Evolutionary conservation across 2,329 filamentous ascomycete genomes (phyloP).

Genomic region (Epichloe baconii): DNA sequence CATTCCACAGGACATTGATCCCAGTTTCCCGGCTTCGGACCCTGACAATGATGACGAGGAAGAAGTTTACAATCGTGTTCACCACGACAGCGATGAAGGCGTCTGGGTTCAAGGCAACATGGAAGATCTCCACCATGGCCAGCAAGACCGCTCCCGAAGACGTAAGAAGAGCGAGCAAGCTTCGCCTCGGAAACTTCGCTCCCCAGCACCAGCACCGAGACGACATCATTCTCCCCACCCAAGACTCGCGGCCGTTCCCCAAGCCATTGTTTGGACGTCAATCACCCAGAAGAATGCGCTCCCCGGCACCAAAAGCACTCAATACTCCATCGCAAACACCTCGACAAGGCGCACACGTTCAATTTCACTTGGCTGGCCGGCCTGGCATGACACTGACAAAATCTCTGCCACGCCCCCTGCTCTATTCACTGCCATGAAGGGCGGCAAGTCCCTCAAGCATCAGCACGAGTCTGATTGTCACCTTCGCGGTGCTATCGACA

Average conservation of each 20-base stretch:
- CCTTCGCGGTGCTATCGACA: constrained; percentile 88
- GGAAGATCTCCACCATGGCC: constrained; percentile 50
- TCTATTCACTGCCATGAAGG: constrained; percentile 45
- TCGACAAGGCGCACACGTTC: constrained; percentile 23
- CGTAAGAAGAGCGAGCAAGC: constrained; percentile 37
- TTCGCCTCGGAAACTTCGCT: constrained; percentile 31
- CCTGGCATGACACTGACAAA: constrained; percentile 66
- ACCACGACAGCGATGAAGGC: constrained; percentile 53
- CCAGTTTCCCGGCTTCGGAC: constrained; percentile 91
- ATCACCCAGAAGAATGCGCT: constrained; percentile 59
- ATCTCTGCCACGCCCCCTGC: constrained; percentile 73
- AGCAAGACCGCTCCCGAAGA: constrained; percentile 30
- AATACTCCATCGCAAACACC: constrained; percentile 26
- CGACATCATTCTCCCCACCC: constrained; percentile 20
- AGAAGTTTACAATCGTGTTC: constrained; percentile 44
- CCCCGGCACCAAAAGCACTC: constrained; percentile 47
- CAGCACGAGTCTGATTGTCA: constrained; percentile 40
- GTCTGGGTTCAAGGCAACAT: constrained; percentile 60
- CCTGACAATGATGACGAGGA: constrained; percentile 75
- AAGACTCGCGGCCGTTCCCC: constrained; percentile 27
- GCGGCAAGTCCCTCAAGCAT: constrained; percentile 25
- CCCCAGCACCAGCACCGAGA: constrained; percentile 25
- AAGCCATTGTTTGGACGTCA: constrained; percentile 44
- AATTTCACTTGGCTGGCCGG: constrained; percentile 33
- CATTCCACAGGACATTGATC: constrained; percentile 94